Conservation (phyloP, 2,329 filamentous ascomycete genomes). For the Aspergillus terreus region DNA sequence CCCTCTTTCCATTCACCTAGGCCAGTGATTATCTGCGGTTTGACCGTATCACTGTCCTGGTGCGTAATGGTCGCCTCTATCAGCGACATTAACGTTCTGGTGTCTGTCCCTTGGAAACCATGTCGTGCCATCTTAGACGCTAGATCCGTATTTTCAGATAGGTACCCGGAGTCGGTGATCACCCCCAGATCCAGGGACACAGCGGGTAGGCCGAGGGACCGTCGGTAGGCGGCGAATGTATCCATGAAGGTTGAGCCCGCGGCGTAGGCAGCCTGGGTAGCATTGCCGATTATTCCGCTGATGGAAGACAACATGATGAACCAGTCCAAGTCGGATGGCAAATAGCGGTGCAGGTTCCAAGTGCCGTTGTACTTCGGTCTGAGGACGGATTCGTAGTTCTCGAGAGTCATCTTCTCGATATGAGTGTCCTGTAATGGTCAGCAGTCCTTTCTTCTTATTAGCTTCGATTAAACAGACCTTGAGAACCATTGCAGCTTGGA, state of each 20-base stretch:
- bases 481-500: conserved; percentile 27
- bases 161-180: conserved; percentile 25
- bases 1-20: conserved; percentile 20
- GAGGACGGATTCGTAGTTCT: conserved; percentile 29
- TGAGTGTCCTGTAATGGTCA: conserved; percentile 19
- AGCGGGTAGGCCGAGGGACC: conserved; percentile 19
- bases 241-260: conserved; percentile 37
- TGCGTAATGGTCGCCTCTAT: conserved; percentile 17
- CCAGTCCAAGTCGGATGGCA: conserved; percentile 31
- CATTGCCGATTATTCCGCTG: conserved; percentile 43
- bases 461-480: conserved; percentile 8
- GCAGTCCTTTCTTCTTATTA: background rate
- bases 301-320: conserved; percentile 40
- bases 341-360: conserved; percentile 25
- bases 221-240: conserved; percentile 27
- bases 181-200: conserved; percentile 28
- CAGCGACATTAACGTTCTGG: conserved; percentile 14
- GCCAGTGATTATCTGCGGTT: conserved; percentile 21
- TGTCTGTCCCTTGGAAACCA: conserved; percentile 21
- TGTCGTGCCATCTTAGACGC: conserved; percentile 19
- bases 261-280: conserved; percentile 42
- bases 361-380: conserved; percentile 30
- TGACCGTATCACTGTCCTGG: background rate
- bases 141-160: conserved; percentile 13
- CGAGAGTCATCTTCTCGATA: conserved; percentile 34